phyloP scores from a whole-genome alignment of 2,329 filamentous ascomycete species.

The Claviceps sp. region DNA sequence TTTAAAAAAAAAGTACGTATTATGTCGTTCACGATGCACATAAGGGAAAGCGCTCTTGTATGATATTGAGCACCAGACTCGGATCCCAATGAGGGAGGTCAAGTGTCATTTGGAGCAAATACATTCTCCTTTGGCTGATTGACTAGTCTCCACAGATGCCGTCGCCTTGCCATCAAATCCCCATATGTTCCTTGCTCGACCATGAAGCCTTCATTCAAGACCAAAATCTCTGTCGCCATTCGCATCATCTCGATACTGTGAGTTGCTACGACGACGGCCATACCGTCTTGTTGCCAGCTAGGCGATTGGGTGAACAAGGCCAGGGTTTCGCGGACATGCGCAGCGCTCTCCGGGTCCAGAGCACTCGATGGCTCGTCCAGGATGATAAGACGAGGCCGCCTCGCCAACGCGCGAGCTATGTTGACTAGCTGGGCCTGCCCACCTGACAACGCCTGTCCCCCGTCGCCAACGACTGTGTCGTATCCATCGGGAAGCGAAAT shows the following conservation, averaged over 20 bases:
- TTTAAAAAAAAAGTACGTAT: not conserved
- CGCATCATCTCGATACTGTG: constrained; percentile 80
- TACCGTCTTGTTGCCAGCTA: constrained; percentile 17
- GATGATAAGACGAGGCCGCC: constrained; percentile 58
- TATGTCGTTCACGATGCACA: not conserved
- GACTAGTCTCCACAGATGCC: constrained; percentile 36
- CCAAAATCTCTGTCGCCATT: constrained; percentile 57
- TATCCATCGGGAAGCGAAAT: constrained; percentile 45
- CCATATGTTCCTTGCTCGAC: constrained; percentile 55
- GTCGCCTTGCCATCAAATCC: constrained; percentile 35
- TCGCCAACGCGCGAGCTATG: constrained; percentile 66
- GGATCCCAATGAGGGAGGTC: not conserved
- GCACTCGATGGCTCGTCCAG: constrained; percentile 81
- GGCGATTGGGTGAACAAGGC: constrained; percentile 29
- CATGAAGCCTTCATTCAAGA: constrained; percentile 54
- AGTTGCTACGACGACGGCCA: constrained; percentile 70
- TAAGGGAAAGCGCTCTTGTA: not conserved
- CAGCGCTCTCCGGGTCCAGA: constrained; percentile 57
- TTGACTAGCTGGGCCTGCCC: constrained; percentile 74
- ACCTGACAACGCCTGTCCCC: constrained; percentile 59
- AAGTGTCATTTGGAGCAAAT: not conserved
- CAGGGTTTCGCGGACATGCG: constrained; percentile 50
- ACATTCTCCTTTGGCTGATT: constrained; percentile 7
- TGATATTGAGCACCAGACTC: not conserved
- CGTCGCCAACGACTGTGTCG: constrained; percentile 62